Conservation (phyloP, 345 rosid genomes). For the Trapa incisa region DNA sequence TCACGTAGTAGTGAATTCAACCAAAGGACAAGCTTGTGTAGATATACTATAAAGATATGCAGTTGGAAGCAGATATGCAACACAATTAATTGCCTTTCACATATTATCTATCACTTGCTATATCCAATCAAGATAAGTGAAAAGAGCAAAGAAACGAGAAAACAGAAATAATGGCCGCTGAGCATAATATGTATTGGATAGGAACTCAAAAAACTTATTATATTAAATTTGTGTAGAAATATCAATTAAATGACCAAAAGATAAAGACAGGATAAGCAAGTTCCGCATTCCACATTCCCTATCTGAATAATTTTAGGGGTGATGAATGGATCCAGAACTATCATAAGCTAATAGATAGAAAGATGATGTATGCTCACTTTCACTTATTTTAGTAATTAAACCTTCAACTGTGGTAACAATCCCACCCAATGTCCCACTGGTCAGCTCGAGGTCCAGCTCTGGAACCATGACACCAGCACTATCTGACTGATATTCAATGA, state of each 20-base stretch:
- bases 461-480: constrained; percentile 70
- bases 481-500: constrained; percentile 47
- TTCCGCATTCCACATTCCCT: neutral
- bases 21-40: neutral
- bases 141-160: neutral
- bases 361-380: constrained; percentile 44
- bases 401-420: constrained; percentile 91
- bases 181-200: neutral
- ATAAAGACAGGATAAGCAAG: neutral
- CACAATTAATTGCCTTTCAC: neutral
- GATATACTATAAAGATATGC: neutral
- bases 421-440: constrained; percentile 86
- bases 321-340: neutral
- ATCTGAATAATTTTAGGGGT: neutral
- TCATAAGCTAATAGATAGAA: neutral
- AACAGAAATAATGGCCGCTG: neutral
- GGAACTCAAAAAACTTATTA: neutral
- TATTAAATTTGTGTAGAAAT: neutral
- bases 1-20: no score
- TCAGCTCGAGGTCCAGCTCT: constrained; percentile 81
- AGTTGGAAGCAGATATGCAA: neutral
- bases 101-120: neutral
- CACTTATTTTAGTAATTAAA: constrained; percentile 74
- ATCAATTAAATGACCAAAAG: neutral
- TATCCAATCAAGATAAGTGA: neutral